Conservation (phyloP, 768 basidiomycete genomes). For the Termitomyces eurrhizus region DNA sequence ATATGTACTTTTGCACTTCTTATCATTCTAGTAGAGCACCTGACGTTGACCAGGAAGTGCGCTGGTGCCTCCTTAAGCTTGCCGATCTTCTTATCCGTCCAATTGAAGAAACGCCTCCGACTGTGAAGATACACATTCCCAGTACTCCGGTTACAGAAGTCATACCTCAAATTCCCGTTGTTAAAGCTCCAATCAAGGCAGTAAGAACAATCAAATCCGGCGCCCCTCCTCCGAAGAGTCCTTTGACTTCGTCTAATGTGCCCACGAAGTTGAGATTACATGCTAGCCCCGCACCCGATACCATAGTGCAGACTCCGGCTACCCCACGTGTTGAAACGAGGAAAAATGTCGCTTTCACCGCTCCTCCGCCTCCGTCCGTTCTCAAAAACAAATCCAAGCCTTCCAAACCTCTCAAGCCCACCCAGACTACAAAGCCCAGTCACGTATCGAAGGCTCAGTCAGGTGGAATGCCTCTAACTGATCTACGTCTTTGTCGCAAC, state of each 20-base stretch:
- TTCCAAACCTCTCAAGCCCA: slow-evolving; percentile 19
- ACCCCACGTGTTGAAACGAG: slow-evolving; percentile 30
- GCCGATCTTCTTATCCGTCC: slow-evolving; percentile 86
- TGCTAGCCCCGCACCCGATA: slow-evolving; percentile 28
- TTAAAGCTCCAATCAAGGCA: slow-evolving; percentile 49
- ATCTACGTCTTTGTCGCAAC: slow-evolving; percentile 70
- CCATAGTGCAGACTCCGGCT: slow-evolving; percentile 21
- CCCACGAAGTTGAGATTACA: slow-evolving; percentile 60
- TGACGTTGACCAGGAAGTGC: slow-evolving; percentile 81
- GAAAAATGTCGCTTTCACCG: slow-evolving; percentile 34
- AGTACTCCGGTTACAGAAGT: slow-evolving; percentile 66
- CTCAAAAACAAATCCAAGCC: slow-evolving; percentile 26
- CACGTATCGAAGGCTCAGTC: slow-evolving; percentile 67
- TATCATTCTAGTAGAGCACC: slow-evolving; percentile 46
- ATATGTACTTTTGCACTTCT: slow-evolving; percentile 20
- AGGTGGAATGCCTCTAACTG: slow-evolving; percentile 72
- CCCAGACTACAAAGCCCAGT: slow-evolving; percentile 34
- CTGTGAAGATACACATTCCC: slow-evolving; percentile 78
- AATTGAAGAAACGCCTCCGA: slow-evolving; percentile 79
- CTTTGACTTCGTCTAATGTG: slow-evolving; percentile 33
- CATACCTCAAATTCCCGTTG: slow-evolving; percentile 50
- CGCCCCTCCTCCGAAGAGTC: slow-evolving; percentile 35
- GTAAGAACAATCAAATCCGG: slow-evolving; percentile 33
- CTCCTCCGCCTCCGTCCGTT: slow-evolving; percentile 26
- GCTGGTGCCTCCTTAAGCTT: slow-evolving; percentile 88